phyloP scores from a whole-genome alignment of 768 basidiomycete species.

The Cystoderma amianthinum region DNA sequence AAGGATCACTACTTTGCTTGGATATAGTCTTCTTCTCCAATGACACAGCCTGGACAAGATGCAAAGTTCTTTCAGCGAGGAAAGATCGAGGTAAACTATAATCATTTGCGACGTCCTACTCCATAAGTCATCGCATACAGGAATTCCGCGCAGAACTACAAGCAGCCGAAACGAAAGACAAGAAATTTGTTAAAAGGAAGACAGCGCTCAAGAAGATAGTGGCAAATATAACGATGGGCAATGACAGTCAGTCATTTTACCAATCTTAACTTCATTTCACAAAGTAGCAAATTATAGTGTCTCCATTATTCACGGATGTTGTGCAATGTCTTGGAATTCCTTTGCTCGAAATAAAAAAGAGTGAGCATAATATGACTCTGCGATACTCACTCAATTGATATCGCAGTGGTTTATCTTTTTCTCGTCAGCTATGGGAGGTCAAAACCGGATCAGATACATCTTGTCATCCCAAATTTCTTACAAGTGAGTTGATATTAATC shows the following conservation, averaged over 20 bases:
- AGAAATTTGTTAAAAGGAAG: constrained; percentile 91
- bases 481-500: no score
- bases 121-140: constrained; percentile 23
- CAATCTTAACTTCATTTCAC: not conserved
- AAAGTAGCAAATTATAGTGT: constrained; percentile 49
- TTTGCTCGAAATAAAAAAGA: constrained; percentile 97
- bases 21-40: no score
- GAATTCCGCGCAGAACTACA: constrained; percentile 90
- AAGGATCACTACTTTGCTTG: no score
- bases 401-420: constrained; percentile 92
- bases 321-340: constrained; percentile 94
- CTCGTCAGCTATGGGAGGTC: constrained; percentile 94
- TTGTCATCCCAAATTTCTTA: constrained; percentile 87
- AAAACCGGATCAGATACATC: constrained; percentile 88
- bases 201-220: constrained; percentile 95
- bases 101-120: not conserved
- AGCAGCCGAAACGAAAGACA: constrained; percentile 91
- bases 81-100: constrained; percentile 70
- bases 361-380: constrained; percentile 36
- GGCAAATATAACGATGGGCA: constrained; percentile 99
- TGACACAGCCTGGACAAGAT: constrained; percentile 70
- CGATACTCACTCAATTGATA: constrained; percentile 9
- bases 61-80: constrained; percentile 90
- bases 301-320: constrained; percentile 90
- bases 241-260: constrained; percentile 74